Evolutionary conservation across 495 filamentous ascomycete genomes (phyloP).

Genomic region (Talaromyces adpressus): DNA sequence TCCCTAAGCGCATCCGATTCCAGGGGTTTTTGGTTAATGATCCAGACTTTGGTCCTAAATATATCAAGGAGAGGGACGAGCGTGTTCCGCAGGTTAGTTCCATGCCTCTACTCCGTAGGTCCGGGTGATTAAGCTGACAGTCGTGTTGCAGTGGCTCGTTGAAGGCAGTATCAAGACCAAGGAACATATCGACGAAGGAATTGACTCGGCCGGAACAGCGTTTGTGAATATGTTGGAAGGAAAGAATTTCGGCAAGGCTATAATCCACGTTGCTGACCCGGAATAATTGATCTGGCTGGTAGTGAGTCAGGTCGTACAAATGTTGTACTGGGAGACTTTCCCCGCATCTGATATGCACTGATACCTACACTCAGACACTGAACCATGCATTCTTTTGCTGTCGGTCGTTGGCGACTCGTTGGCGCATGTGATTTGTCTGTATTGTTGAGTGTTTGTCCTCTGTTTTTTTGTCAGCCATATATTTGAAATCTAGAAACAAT

Average conservation of each 20-base stretch:
- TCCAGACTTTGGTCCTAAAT: constrained; percentile 59
- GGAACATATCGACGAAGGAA: constrained; percentile 55
- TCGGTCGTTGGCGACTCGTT: not conserved
- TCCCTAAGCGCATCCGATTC: constrained; percentile 53
- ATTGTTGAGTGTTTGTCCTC: not conserved
- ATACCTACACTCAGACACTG: not conserved
- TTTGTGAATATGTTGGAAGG: constrained; percentile 77
- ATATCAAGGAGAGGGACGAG: constrained; percentile 64
- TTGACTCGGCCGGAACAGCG: constrained; percentile 75
- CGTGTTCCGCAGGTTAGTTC: not conserved
- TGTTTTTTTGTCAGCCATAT: not conserved
- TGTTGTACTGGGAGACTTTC: not conserved
- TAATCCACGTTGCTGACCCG: constrained; percentile 55
- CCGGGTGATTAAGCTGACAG: constrained; percentile 27
- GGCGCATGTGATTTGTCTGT: not conserved
- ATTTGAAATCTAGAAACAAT: not conserved
- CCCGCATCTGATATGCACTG: not conserved
- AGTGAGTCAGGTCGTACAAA: not conserved
- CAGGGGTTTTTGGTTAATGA: constrained; percentile 76
- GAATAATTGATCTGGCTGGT: not conserved
- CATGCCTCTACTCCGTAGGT: too few relatives aligned
- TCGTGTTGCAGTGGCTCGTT: constrained; percentile 48
- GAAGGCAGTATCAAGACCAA: constrained; percentile 57
- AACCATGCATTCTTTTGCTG: not conserved
- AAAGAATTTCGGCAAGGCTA: constrained; percentile 89